A percentile compares a stretch with the other conserved stretches of the same genome.
Conservation (phyloP, 2,329 filamentous ascomycete species). For the Diaporthe longicolla region DNA sequence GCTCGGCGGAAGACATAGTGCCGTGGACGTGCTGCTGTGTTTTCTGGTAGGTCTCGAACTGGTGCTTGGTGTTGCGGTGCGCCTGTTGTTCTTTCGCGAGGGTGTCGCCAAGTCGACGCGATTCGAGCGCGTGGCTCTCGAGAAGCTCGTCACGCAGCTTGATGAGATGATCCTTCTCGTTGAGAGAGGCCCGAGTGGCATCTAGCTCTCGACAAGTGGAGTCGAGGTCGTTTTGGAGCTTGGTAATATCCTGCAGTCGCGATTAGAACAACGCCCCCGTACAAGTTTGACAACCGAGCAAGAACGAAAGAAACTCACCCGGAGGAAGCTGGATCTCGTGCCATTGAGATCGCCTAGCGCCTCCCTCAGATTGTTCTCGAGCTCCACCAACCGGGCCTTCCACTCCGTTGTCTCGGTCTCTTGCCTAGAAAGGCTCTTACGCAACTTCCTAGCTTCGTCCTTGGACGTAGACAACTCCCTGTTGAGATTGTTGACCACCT, state of each 20-base stretch:
- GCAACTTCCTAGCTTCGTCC: slow-evolving; percentile 86
- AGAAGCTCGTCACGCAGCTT: slow-evolving; percentile 90
- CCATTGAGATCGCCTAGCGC: slow-evolving; percentile 90
- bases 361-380: slow-evolving; percentile 90
- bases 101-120: slow-evolving; percentile 85
- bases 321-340: slow-evolving; percentile 86
- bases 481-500: slow-evolving; percentile 93
- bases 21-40: slow-evolving; percentile 89
- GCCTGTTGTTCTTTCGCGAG: slow-evolving; percentile 91
- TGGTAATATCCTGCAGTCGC: slow-evolving; percentile 70
- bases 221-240: slow-evolving; percentile 90
- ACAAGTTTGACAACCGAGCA: neutral
- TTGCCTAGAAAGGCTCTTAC: slow-evolving; percentile 84
- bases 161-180: slow-evolving; percentile 92
- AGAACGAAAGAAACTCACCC: slow-evolving; percentile 63
- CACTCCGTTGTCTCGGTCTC: slow-evolving; percentile 92
- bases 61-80: slow-evolving; percentile 87
- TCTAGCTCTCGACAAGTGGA: slow-evolving; percentile 87
- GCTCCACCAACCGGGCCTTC: slow-evolving; percentile 90
- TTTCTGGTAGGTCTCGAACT: slow-evolving; percentile 90
- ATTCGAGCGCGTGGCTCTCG: slow-evolving; percentile 90
- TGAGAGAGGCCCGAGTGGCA: slow-evolving; percentile 79
- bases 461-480: slow-evolving; percentile 84
- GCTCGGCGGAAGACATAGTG: slow-evolving; percentile 87
- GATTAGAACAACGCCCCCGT: neutral